Conservation (phyloP, 345 rosid species). For the Citrus cavaleriei region DNA sequence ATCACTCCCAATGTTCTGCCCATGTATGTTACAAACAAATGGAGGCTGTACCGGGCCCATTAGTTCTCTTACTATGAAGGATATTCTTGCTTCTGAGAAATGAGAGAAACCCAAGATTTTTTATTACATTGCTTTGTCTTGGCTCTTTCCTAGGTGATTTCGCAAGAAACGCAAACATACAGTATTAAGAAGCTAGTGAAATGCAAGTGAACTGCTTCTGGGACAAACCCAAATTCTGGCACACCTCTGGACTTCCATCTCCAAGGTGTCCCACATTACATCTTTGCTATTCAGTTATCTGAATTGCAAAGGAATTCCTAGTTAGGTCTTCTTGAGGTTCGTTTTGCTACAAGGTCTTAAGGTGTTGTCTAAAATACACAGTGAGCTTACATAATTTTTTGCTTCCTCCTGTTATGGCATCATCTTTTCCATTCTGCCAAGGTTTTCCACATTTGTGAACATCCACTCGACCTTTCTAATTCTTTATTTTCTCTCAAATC, state of each 20-base stretch:
- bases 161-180: background rate
- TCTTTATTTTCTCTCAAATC: background rate
- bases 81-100: background rate
- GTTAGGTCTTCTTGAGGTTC: background rate
- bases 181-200: background rate
- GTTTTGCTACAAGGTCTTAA: background rate
- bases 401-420: background rate
- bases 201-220: background rate
- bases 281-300: background rate
- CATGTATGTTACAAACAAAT: background rate
- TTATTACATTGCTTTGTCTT: background rate
- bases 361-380: background rate
- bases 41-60: background rate
- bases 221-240: background rate
- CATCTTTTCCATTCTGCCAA: background rate
- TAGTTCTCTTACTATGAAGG: background rate
- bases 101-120: background rate
- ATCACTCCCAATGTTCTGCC: background rate
- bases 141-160: background rate
- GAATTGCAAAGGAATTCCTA: background rate
- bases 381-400: background rate
- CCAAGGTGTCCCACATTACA: background rate
- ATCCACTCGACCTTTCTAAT: background rate
- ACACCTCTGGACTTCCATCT: background rate
- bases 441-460: background rate